phyloP scores from a whole-genome alignment of 805 yeast species.

The Candida silvatica region DNA sequence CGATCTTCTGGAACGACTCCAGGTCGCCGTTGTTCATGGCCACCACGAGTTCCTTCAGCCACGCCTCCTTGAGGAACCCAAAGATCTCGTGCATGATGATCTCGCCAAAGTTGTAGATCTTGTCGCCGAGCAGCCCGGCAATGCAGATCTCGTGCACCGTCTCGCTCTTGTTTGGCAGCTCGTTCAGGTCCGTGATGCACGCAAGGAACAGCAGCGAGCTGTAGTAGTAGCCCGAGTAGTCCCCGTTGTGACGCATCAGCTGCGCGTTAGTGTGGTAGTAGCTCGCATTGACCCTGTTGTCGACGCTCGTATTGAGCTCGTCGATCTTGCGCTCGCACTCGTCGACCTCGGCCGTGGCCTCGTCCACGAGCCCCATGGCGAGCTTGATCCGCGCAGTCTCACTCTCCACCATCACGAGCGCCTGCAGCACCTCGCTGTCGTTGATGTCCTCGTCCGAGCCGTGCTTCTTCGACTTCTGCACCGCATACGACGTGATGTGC shows the following conservation, averaged over 20 bases:
- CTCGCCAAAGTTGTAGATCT: conserved; percentile 93
- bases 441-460: conserved; percentile 23
- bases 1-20: conserved; percentile 43
- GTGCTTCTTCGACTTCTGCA: conserved; percentile 21
- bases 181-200: conserved; percentile 44
- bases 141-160: conserved; percentile 69
- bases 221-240: conserved; percentile 74
- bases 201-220: conserved; percentile 79
- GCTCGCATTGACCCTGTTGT: conserved; percentile 67
- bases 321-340: conserved; percentile 51
- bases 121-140: conserved; percentile 85
- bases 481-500: conserved; percentile 35
- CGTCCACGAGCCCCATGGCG: conserved; percentile 39
- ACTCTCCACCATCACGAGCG: conserved; percentile 47
- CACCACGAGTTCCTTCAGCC: conserved; percentile 67
- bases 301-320: conserved; percentile 37
- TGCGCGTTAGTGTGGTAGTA: conserved; percentile 76
- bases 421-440: conserved; percentile 34
- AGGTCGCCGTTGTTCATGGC: conserved; percentile 77
- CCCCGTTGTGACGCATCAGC: conserved; percentile 63
- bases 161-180: conserved; percentile 28
- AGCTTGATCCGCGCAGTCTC: conserved; percentile 72
- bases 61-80: conserved; percentile 28
- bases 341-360: conserved; percentile 64
- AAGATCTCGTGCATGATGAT: conserved; percentile 83